Evolutionary conservation across 176 grass and related monocot species (phyloP), one percentile per base, ranked within the genome.

Genomic region (Carex kokanica): DNA sequence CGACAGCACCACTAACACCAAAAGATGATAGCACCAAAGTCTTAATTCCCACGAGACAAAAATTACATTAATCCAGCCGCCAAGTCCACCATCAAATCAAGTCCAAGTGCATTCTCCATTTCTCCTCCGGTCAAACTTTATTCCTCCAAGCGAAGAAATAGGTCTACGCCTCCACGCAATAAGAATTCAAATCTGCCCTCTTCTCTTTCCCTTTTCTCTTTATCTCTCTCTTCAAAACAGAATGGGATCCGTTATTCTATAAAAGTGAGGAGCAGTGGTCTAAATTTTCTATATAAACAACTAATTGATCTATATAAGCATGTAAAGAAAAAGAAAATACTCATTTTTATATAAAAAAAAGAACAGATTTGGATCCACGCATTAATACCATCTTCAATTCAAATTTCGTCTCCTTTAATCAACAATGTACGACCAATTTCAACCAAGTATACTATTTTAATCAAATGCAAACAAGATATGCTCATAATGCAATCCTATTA

Each of bases 41-140:
- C 40, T 15, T 8, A 51, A 74, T 74, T 74, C 43, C 8, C 70
- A 74, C n/a, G 45, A 74, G 21, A 74, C 71, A 74, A 74, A 74
- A 74, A 74, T 74, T 25, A 74, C 71, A 53, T 2, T 29, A 53
- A 74, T 74, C 12, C 43, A 53, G 71, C 45, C 45, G 24, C 23
- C 73, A 55, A 77, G 47, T 77, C 2, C 47, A 49, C 73, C 68
- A 73, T 49, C 15, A 21, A 23, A 45, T 72, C 3, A 45, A 64
- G 68, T 72, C 68, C 8, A 72, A 13, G 18, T 45, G 68, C 69
- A 43, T 43, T 68, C 32, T 14, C 12, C 24, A 8, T 4, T 43
- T 68, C 32, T 14, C 12, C 24, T 15, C 10, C 15, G 53, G 72
- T 75, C 72, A 54, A 75, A 75, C 10, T 75, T 54, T 75, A 20